These are phyloP conservation scores for Ramaria rubella DNA, from an alignment of 768 basidiomycete species.

Conservation along the genomic window DNA sequence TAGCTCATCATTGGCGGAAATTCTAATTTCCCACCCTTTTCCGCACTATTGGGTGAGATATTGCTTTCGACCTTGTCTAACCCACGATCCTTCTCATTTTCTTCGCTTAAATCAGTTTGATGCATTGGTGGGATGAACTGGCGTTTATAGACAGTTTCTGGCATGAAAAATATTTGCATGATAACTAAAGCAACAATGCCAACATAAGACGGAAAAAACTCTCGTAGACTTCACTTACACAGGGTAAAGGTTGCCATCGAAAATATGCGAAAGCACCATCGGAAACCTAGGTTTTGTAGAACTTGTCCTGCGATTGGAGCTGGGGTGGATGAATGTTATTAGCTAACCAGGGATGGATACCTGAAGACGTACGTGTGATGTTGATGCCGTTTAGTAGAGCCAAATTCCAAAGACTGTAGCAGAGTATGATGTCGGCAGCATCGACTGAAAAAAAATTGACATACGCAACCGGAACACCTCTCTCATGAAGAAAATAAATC, in stretches of 20 bases:
- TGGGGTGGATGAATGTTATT: not conserved
- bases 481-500: conserved; percentile 14
- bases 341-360: not conserved
- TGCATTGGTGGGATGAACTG: not conserved
- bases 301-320: conserved; percentile 15
- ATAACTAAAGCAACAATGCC: not conserved
- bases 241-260: conserved; percentile 9
- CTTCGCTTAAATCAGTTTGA: not conserved
- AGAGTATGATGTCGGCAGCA: not conserved
- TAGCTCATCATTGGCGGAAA: not conserved
- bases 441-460: not conserved
- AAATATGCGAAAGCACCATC: conserved; percentile 16
- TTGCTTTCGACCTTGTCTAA: conserved; percentile 1
- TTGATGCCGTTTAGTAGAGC: conserved; percentile 16
- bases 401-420: conserved; percentile 11
- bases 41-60: not conserved
- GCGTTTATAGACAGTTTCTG: not conserved
- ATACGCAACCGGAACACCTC: not conserved
- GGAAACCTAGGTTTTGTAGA: conserved; percentile 13
- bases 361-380: conserved; percentile 4
- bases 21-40: not conserved
- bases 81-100: not conserved
- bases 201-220: not conserved
- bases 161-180: conserved; percentile 10
- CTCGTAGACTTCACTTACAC: not conserved